Base-by-base conservation (phyloP, 805 yeast genomes). In the Wickerhamomyces xylosicus region DNA sequence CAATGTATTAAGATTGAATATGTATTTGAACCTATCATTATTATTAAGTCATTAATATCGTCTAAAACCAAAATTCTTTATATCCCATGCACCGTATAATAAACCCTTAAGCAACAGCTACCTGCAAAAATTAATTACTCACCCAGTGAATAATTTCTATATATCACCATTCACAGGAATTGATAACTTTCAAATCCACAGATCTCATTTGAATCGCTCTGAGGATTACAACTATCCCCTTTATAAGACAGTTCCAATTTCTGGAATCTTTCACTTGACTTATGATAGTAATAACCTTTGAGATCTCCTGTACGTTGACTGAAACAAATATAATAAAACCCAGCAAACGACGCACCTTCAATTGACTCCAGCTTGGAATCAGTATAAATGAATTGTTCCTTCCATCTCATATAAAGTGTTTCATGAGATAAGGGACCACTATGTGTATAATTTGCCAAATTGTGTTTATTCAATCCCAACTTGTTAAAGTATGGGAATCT, bases 351-450 rank as follows among this genome's bases (percentile, higher is more conserved):
- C 0, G 95, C 96, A 14, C 70, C 70, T 36, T 61, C 63, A 73
- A 90, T 46, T 63, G 65, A 41, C 72, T 50, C 57, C 11, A 52
- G 32, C 27, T 72, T 41, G 63, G 86, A 77, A 59, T 86, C 95
- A 0, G 95, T 95, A 8, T 84, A 78, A 43, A 89, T 61, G 53
- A 86, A 86, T 51, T 78, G 74, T 58, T 89, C 97, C 61, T 89
- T 89, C 97, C 97, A 89, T 48, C 96, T 70, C 96, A 89, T 89
- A 56, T 77, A 89, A 5, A 89, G 60, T 50, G 63, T 71, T 41
- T 77, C 69, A 44, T 67, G 61, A 36, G 63, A 48, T 33, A 60
- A 37, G 37, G 52, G 61, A 42, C 64, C 51, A 29, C 43, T 47
- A 38, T 54, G 54, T 14, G 50, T 31, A 41, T 52, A 54, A 13